Evolutionary conservation across 129 eudicot genomes (phyloP).

Genomic region (Artemisia annua): DNA sequence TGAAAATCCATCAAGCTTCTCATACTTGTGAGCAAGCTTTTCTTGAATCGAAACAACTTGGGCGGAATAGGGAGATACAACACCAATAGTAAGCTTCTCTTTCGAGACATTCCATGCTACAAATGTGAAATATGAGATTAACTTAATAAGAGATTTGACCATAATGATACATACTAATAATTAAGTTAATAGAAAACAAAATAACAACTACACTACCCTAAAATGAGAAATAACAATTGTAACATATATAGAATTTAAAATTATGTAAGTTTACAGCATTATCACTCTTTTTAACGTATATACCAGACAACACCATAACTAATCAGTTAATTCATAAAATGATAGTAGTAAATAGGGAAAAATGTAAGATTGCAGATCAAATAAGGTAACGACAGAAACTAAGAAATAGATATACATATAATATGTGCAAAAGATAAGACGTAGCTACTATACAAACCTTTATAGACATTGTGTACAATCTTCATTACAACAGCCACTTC

Average conservation of each 20-base stretch:
- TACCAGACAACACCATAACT: too few relatives aligned
- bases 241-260: background rate
- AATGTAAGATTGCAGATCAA: background rate
- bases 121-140: background rate
- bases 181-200: background rate
- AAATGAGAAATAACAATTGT: too few relatives aligned
- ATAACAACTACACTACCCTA: too few relatives aligned
- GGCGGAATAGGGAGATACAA: constrained; percentile 78
- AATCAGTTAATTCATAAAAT: too few relatives aligned
- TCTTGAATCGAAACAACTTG: constrained; percentile 66
- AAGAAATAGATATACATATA: background rate
- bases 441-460: constrained; percentile 40
- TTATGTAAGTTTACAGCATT: too few relatives aligned
- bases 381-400: background rate
- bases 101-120: constrained; percentile 48
- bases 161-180: background rate
- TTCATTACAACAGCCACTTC: constrained; percentile 60
- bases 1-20: constrained; percentile 39
- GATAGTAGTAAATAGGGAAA: too few relatives aligned
- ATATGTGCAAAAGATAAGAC: background rate
- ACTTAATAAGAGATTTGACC: background rate
- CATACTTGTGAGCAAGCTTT: constrained; percentile 45
- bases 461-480: constrained; percentile 53
- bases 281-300: too few relatives aligned
- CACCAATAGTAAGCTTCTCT: constrained; percentile 51